Evolutionary conservation across 2,329 filamentous ascomycete species (phyloP).

Genomic region (Sporothrix humicola): DNA sequence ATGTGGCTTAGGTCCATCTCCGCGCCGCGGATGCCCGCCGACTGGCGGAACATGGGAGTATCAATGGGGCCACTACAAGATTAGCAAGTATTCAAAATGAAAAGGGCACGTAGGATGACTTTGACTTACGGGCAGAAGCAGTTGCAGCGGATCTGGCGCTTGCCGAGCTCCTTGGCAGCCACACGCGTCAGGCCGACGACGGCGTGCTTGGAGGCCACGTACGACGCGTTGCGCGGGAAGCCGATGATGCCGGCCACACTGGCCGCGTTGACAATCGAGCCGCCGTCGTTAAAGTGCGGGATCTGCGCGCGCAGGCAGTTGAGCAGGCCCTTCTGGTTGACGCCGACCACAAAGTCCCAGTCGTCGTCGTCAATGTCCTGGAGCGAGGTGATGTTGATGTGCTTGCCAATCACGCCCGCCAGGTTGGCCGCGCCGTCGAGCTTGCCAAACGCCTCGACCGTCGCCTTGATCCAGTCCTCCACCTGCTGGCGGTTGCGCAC

Average conservation of each 20-base stretch:
- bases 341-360: slow-evolving; percentile 40
- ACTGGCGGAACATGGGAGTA: slow-evolving; percentile 30
- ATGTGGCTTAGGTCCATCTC: slow-evolving; percentile 37
- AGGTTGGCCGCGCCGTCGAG: slow-evolving; percentile 62
- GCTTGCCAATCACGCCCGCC: slow-evolving; percentile 56
- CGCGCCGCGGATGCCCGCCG: slow-evolving; percentile 17
- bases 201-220: slow-evolving; percentile 43
- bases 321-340: slow-evolving; percentile 58
- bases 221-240: slow-evolving; percentile 44
- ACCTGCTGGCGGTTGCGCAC: slow-evolving; percentile 26
- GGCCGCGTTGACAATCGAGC: slow-evolving; percentile 56
- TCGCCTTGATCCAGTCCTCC: slow-evolving; percentile 27
- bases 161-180: slow-evolving; percentile 42
- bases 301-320: slow-evolving; percentile 51
- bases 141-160: slow-evolving; percentile 35
- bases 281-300: slow-evolving; percentile 39
- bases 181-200: slow-evolving; percentile 42
- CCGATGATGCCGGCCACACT: slow-evolving; percentile 52
- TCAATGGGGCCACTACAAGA: slow-evolving; percentile 27
- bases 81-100: not conserved
- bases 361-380: slow-evolving; percentile 47
- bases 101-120: too few relatives aligned
- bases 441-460: slow-evolving; percentile 45
- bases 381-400: slow-evolving; percentile 49
- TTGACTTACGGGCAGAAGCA: slow-evolving; percentile 9